A percentile compares a stretch with the other conserved stretches of the same genome.
phyloP scores from a whole-genome alignment of 306 rosid genomes.

The Vigna trinervia region DNA sequence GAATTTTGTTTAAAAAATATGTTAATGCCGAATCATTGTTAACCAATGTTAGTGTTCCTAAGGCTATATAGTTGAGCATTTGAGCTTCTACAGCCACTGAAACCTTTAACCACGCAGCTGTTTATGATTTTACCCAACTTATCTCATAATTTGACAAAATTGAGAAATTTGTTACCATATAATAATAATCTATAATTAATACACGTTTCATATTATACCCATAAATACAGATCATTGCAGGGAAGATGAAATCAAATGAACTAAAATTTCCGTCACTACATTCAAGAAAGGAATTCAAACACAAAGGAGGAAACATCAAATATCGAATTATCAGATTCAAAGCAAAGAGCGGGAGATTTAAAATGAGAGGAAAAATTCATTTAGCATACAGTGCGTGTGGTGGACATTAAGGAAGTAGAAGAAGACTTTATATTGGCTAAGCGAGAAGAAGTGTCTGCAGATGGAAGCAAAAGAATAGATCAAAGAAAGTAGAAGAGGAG shows the following conservation, averaged over 20 bases:
- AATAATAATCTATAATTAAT: too few species aligned
- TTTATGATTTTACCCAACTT: not conserved
- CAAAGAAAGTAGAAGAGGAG: slow-evolving; percentile 38
- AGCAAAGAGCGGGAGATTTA: not conserved
- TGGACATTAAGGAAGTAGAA: too few species aligned
- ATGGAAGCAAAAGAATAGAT: not conserved
- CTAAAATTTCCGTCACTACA: too few species aligned
- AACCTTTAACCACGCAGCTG: not conserved
- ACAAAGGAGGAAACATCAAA: not conserved
- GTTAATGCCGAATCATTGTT: not conserved
- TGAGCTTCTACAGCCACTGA: not conserved
- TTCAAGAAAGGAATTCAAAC: not conserved
- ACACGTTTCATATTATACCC: too few species aligned
- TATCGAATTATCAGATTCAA: not conserved
- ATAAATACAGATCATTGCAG: too few species aligned
- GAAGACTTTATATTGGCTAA: too few species aligned
- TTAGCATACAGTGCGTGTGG: not conserved
- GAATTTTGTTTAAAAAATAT: too few species aligned
- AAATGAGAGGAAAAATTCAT: not conserved
- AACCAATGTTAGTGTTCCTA: too few species aligned
- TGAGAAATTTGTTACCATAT: too few species aligned
- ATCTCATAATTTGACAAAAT: not conserved
- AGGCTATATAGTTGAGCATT: not conserved
- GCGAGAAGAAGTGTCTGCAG: not conserved
- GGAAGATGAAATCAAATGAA: not conserved